Evolutionary conservation across 73 alveolate genomes (phyloP).

Genomic region (Effrenium voratum): DNA sequence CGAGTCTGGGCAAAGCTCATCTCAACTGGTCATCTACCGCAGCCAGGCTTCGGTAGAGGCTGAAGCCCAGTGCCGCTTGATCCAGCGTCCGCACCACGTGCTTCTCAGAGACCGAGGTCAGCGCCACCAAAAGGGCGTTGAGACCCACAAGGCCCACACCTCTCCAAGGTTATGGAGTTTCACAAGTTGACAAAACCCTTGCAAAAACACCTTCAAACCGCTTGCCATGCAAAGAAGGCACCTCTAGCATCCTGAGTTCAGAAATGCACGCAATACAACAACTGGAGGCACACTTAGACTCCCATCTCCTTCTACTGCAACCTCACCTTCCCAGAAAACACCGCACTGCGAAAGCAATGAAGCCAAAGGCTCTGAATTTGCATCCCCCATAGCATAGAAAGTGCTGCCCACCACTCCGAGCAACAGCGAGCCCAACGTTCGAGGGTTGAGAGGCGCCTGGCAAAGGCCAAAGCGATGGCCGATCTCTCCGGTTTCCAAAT

Average conservation of each 20-base stretch:
- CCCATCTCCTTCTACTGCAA: too few relatives aligned
- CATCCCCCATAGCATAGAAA: constrained; percentile 79
- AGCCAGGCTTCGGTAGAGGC: constrained; percentile 62
- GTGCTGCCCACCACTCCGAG: constrained; percentile 84
- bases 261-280: too few relatives aligned
- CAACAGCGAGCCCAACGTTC: constrained; percentile 58
- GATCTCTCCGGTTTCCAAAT: background rate
- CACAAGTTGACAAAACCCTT: background rate
- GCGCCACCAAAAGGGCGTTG: constrained; percentile 67
- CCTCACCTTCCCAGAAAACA: too few relatives aligned
- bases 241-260: too few relatives aligned
- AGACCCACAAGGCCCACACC: constrained; percentile 36
- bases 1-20: background rate
- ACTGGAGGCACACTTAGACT: too few relatives aligned
- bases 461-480: background rate
- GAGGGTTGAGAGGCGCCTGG: constrained; percentile 54
- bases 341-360: background rate
- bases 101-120: constrained; percentile 72
- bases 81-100: constrained; percentile 82
- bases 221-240: too few relatives aligned
- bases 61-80: constrained; percentile 88
- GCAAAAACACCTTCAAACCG: background rate
- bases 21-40: background rate
- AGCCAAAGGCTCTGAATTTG: constrained; percentile 11
- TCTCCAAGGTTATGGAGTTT: background rate